Base-by-base conservation (phyloP, 139 green algal species). In the Chlamydomonas eustigma region DNA sequence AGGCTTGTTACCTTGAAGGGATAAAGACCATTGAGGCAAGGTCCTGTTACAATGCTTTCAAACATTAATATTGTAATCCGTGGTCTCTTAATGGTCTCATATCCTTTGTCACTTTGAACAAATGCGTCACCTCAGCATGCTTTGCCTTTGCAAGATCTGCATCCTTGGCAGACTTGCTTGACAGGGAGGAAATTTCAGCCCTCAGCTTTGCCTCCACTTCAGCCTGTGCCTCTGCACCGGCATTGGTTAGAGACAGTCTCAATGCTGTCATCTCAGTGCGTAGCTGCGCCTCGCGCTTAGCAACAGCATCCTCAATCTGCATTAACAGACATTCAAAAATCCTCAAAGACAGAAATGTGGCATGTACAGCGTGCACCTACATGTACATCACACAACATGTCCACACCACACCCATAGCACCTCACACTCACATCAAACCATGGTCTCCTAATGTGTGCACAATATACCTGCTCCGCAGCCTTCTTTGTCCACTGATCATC, bases 211-310 rank as follows among this genome's bases (percentile, higher is more conserved):
- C 44, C 44, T 58, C 44, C 44, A 69, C 58, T 39, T 25, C 65
- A 37, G 31, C 38, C 32, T 39, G 30, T 39, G 70, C 36, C 69
- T 73, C 70, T 39, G 36, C 76, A 31, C 70, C 6, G n/a, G 76
- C 76, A 1, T n/a, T 51, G 25, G 38, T 69, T 32, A 81, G 58
- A 6, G 58, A 51, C 3, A 4, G 4, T 0, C 76, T 68, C 52
- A 81, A 38, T 30, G 52, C 70, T 37, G 75, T 69, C 18, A 31
- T 1, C 22, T 73, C 76, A 30, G 66, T 38, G 1, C 31, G 37
- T 6, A 74, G 2, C 69, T 74, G 69, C 39, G 50, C 18, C 36
- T 36, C 31, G 58, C 33, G 52, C 33, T 81, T 39, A 2, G 50
- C 76, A 0, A 39, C 31, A 25, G 32, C 12, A 1, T 39, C 52